phyloP scores from a whole-genome alignment of 2,329 filamentous ascomycete species.

The Drechslerella stenobrocha region DNA sequence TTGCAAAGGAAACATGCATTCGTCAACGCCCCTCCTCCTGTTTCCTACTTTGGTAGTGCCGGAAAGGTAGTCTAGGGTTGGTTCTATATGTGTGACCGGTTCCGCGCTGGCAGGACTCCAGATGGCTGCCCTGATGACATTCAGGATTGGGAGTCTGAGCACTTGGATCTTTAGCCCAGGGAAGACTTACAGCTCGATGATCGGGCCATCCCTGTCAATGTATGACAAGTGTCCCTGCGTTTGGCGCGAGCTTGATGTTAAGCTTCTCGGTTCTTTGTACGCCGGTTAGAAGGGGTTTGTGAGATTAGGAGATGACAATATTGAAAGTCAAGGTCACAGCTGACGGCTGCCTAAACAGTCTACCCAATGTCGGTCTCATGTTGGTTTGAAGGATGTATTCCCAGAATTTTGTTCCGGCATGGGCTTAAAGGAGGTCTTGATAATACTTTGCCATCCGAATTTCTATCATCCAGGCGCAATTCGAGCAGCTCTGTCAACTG shows the following conservation, averaged over 20 bases:
- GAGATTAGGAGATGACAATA: constrained; percentile 51
- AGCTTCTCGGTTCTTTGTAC: constrained; percentile 46
- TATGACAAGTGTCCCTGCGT: constrained; percentile 52
- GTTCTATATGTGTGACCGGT: constrained; percentile 50
- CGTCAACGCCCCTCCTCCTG: too few species aligned
- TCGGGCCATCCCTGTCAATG: constrained; percentile 50
- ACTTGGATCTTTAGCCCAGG: constrained; percentile 51
- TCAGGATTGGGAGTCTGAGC: constrained; percentile 50
- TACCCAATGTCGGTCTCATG: constrained; percentile 50
- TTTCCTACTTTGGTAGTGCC: constrained; percentile 49
- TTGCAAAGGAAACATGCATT: too few species aligned
- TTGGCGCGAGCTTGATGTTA: constrained; percentile 51
- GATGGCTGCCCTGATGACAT: constrained; percentile 50
- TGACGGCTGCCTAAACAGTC: constrained; percentile 41
- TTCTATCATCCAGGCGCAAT: constrained; percentile 51
- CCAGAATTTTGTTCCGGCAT: constrained; percentile 50
- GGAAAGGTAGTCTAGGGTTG: constrained; percentile 50
- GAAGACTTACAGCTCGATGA: constrained; percentile 52
- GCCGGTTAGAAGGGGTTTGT: constrained; percentile 37
- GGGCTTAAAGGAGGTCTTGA: constrained; percentile 52
- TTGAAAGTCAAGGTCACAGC: constrained; percentile 51
- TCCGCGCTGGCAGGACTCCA: constrained; percentile 46
- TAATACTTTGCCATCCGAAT: constrained; percentile 48
- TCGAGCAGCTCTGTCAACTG: constrained; percentile 52
- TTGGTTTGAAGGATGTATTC: constrained; percentile 51